Evolutionary conservation across 345 rosid species (phyloP), one percentile per base, ranked within the genome.

Genomic region (Jatropha curcas): DNA sequence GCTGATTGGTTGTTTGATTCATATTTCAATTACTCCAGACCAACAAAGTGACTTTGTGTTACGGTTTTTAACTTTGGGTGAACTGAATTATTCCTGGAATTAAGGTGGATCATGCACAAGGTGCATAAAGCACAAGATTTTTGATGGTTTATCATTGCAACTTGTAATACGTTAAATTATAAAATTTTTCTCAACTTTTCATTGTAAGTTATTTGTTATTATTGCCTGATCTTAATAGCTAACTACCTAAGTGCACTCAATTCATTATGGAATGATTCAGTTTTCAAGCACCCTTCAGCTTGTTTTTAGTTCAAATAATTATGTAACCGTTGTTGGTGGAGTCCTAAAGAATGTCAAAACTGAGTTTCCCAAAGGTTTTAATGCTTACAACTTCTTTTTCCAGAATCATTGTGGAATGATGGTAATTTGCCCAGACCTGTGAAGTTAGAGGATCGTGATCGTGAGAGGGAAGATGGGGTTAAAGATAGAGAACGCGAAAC

Each of bases 401-500:
- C 82, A 86, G 92, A 81, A 72, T 82, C 84, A 48, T 82, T 88
- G 83, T 84, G 86, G 84, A 83, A 76, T 84, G 96, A 85, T 69
- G 96, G 97, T 63, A 87, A 83, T 74, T 55, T 79, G 68, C 86
- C 91, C 41, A 86, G 82, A 82, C 84, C 92, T 75, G 78, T 86
- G 59, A 92, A 95, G 86, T 69, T 82, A 55, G 97, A 82, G 68
- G 97, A 92, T 73, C 80, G 79, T 59, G 92, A 84, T 70, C 83
- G 61, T 57, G 90, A 84, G 57, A 88, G 83, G 77, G 88, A 78
- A 85, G 92, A 87, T 60, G 82, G 73, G 81, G 55, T 79, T 75
- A 92, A 88, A 82, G 95, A 89, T 67, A 85, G 86, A 81, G 95
- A 90, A 64, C 83, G 81, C 22, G 92, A 84, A 76, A 80, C 70